A percentile compares a stretch with the other conserved stretches of the same genome.
phyloP scores from a whole-genome alignment of 139 green algal species.

The Closterium sp. region DNA sequence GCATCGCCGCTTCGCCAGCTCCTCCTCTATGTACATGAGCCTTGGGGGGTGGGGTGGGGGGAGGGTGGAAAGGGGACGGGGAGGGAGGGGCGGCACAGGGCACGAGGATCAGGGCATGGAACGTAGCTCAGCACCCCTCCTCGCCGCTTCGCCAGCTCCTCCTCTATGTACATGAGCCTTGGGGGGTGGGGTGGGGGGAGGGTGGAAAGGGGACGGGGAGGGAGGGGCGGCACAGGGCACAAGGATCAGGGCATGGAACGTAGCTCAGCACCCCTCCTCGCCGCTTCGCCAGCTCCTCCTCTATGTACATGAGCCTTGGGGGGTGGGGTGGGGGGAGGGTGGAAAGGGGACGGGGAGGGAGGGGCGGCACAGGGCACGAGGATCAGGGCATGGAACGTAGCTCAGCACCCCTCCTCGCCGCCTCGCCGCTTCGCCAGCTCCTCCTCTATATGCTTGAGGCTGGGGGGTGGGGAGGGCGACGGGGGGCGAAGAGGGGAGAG shows the following conservation, averaged over 20 bases:
- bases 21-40: constrained; percentile 69
- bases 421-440: constrained; percentile 70
- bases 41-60: no score
- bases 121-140: no score
- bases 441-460: constrained; percentile 67
- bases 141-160: constrained; percentile 68
- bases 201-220: no score
- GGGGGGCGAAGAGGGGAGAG: not conserved
- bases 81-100: no score
- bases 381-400: no score
- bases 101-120: no score
- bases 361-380: not conserved
- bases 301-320: constrained; percentile 66
- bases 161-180: constrained; percentile 70
- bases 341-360: not conserved
- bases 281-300: constrained; percentile 68
- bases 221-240: not conserved
- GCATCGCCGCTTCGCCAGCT: constrained; percentile 69
- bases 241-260: no score
- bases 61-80: no score
- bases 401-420: constrained; percentile 54
- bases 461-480: not conserved
- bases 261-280: constrained; percentile 51
- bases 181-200: no score
- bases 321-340: no score